Evolutionary conservation across 805 yeast genomes (phyloP), one percentile per base, ranked within the genome.

Genomic region (Schwanniomyces vanrijiae): DNA sequence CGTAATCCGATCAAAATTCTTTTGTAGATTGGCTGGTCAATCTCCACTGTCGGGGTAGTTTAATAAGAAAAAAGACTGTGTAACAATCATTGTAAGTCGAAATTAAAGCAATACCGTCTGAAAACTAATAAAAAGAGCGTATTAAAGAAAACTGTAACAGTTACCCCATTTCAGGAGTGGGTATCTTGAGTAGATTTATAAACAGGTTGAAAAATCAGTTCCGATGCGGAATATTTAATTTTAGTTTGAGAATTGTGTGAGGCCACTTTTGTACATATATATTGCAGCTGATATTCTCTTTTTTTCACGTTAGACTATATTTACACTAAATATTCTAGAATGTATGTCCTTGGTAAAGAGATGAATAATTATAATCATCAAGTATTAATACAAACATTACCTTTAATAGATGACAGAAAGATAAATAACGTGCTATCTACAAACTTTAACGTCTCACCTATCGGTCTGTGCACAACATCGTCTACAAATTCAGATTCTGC

Each of bases 401-500:
- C 44, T 11, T 34, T 42, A 11, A 24, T 19, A 21, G 41, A 38
- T 7, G 29, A 24, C 28, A 21, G 24, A 5, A 38, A 24, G 14
- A 5, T 22, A 13, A 38, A 24, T 24, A 16, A 5, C 10, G 21
- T 9, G 4, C 14, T 14, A 24, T 6, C 31, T 13, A 24, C 19
- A 14, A 5, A 38, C 14, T 11, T 5, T 16, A 42, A 42, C 14
- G n/a, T 40, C 8, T 45, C 50, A 6, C 44, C 54, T 11, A 8
- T 37, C 13, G 41, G 41, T 7, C 28, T 22, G 28, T 22, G 28
- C n/a, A 40, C 52, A 4, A 42, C 54, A 1, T 50, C 54, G 6
- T 37, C 54, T 11, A 42, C 52, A 13, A 45, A 46, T 4, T 48
- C 51, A 4, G 43, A 44, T 22, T 44, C 54, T 9, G 51, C 51